Evolutionary conservation across 1,284 basidiomycete species (phyloP).

Genomic region (Rhodotorula sp.): DNA sequence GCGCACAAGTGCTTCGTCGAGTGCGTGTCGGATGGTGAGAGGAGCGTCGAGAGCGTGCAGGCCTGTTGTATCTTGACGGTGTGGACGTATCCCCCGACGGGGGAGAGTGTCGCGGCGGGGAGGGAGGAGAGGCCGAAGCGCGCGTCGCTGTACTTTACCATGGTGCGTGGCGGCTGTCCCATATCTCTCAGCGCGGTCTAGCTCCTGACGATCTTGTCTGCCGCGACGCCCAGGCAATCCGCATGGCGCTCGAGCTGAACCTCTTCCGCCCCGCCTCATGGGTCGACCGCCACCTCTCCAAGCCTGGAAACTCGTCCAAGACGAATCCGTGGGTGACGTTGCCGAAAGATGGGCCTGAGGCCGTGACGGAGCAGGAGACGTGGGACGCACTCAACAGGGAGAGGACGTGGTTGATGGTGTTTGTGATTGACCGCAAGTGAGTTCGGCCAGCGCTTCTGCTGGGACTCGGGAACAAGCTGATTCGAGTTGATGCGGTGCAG

Average conservation of each 20-base stretch:
- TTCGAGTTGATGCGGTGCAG: background rate
- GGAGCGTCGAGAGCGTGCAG: constrained; percentile 28
- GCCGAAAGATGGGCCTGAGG: constrained; percentile 11
- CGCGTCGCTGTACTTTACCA: constrained; percentile 36
- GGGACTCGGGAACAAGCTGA: background rate
- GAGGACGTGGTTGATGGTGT: constrained; percentile 35
- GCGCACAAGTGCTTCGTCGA: constrained; percentile 35
- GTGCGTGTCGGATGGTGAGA: constrained; percentile 23
- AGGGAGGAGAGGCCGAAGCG: constrained; percentile 35
- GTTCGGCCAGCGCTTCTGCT: background rate
- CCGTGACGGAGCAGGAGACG: constrained; percentile 23
- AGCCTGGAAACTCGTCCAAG: constrained; percentile 14
- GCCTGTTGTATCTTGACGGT: constrained; percentile 30
- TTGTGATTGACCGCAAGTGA: constrained; percentile 35
- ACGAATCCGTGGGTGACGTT: constrained; percentile 30
- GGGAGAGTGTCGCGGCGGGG: constrained; percentile 16
- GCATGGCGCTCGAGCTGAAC: constrained; percentile 32
- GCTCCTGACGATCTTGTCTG: background rate
- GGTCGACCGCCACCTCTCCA: constrained; percentile 26
- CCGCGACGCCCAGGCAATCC: constrained; percentile 13
- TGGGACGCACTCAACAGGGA: constrained; percentile 35
- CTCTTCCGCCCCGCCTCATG: constrained; percentile 29
- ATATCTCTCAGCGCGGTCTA: too few relatives aligned
- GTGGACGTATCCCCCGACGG: constrained; percentile 31
- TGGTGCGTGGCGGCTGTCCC: too few relatives aligned